phyloP scores from a whole-genome alignment of 192 early-diverging fungal species.

The Backusella macrospora region DNA sequence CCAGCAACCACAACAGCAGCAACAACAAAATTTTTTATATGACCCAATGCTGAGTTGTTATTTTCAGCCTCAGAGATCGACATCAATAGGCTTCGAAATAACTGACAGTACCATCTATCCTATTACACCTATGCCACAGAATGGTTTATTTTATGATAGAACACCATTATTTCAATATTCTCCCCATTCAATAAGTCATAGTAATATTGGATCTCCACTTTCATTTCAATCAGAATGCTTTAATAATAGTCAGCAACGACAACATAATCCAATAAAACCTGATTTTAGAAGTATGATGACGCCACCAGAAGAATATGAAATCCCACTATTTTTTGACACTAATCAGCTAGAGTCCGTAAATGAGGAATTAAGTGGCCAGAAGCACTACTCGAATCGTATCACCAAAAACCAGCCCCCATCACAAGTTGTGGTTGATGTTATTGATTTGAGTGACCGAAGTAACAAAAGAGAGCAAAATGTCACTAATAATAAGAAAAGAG shows the following conservation, averaged over 20 bases:
- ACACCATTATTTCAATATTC: not conserved
- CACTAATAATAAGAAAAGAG: not conserved
- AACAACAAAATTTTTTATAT: not conserved
- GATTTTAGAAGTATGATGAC: slow-evolving; percentile 6
- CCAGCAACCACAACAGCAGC: not conserved
- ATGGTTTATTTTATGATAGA: not conserved
- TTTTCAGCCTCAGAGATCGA: slow-evolving; percentile 11
- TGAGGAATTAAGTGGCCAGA: not conserved
- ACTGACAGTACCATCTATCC: not conserved
- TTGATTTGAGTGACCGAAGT: not conserved
- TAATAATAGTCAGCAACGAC: not conserved
- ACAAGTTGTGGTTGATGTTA: not conserved
- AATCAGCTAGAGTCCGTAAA: not conserved
- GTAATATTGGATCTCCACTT: not conserved
- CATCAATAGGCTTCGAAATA: slow-evolving; percentile 3
- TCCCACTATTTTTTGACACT: slow-evolving; percentile 16
- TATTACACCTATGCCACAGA: slow-evolving; percentile 4
- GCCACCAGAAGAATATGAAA: slow-evolving; percentile 13
- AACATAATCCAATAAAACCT: not conserved
- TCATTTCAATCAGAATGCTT: slow-evolving; percentile 7
- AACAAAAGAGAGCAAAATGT: not conserved
- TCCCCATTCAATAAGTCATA: not conserved
- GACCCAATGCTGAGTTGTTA: not conserved
- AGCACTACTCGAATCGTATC: not conserved
- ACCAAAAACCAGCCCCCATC: not conserved